A percentile compares a stretch with the other conserved stretches of the same genome.
Evolutionary conservation across 768 basidiomycete species (phyloP).

Genomic region (Phaeotremella skinneri): DNA sequence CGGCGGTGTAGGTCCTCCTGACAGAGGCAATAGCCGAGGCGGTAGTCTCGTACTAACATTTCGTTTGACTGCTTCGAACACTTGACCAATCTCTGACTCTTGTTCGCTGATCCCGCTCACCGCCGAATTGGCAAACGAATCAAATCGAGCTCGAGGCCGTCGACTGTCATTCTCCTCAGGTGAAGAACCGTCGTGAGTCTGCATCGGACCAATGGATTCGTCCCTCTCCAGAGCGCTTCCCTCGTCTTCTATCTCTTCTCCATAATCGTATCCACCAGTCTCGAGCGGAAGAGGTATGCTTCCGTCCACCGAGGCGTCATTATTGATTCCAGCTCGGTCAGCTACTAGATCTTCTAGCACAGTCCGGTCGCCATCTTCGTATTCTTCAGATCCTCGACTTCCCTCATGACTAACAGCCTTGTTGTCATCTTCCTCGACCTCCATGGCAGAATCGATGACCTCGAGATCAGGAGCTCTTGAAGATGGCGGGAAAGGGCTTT

Average conservation of each 20-base stretch:
- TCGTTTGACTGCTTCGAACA: conserved; percentile 35
- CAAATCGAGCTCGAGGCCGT: conserved; percentile 13
- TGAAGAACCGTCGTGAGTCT: conserved; percentile 2
- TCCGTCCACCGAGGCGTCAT: conserved; percentile 4
- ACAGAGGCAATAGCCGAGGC: not conserved
- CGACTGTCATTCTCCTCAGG: conserved; percentile 2
- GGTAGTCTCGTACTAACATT: conserved; percentile 18
- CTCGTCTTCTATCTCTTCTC: conserved; percentile 17
- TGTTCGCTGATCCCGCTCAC: conserved; percentile 28
- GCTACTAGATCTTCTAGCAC: conserved; percentile 23
- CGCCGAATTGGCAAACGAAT: conserved; percentile 30
- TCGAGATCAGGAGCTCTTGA: not conserved
- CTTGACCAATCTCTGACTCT: conserved; percentile 41
- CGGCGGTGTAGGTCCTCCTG: not conserved
- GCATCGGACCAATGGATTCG: not conserved
- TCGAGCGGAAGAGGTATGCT: conserved; percentile 4
- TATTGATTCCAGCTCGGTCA: conserved; percentile 4
- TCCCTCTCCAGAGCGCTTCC: not conserved
- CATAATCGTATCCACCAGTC: conserved; percentile 18
- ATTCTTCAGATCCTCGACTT: conserved; percentile 10
- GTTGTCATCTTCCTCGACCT: not conserved
- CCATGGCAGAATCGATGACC: conserved; percentile 1
- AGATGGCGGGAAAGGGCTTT: not conserved
- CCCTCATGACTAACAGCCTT: too few relatives aligned
- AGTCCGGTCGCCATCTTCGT: conserved; percentile 17